Evolutionary conservation across 345 rosid species (phyloP), one percentile per base, ranked within the genome.

Genomic region (Populus euphratica): DNA sequence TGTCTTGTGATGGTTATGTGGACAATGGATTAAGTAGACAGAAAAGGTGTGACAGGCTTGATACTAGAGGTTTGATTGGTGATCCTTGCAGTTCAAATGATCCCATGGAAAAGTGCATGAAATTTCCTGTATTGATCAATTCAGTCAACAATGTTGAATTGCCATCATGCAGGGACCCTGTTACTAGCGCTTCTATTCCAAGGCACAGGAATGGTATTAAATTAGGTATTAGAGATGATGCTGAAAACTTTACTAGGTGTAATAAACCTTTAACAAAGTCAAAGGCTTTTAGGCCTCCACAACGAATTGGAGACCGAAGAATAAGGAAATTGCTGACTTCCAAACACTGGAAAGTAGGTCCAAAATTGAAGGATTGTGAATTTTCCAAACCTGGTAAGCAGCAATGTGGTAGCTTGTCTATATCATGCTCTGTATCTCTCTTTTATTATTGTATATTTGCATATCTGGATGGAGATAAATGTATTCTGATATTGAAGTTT

Each of bases 151-250:
- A 81, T 86, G 85, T 79, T 50, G 88, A 79, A 73, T 71, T 85
- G 78, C 76, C 85, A 61, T 70, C 75, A 36, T 44, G 77, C 80
- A 68, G 73, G 81, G 78, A 78, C 43, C 64, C 54, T 76, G 66
- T 81, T 84, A 73, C 69, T 73, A 77, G 68, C 77, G 85, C 85
- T 78, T 84, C 89, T 61, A 79, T 87, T 84, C 77, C 87, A 71
- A 86, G 83, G 82, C 86, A 52, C 73, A 85, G 88, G 91, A 87
- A 80, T 78, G 81, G 76, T 68, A 35, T 62, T 82, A 91, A 85
- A 76, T 84, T 92, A 91, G 91, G 81, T 87, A 66, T 74, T 81
- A 90, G 88, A 87, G 93, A 93, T 90, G 90, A 87, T 86, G 96
- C 90, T 2, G 91, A 90, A 86, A 91, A 87, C 29, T 81, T 81